Conservation (phyloP, 1,284 basidiomycete species). For the Papiliotrema laurentii region DNA sequence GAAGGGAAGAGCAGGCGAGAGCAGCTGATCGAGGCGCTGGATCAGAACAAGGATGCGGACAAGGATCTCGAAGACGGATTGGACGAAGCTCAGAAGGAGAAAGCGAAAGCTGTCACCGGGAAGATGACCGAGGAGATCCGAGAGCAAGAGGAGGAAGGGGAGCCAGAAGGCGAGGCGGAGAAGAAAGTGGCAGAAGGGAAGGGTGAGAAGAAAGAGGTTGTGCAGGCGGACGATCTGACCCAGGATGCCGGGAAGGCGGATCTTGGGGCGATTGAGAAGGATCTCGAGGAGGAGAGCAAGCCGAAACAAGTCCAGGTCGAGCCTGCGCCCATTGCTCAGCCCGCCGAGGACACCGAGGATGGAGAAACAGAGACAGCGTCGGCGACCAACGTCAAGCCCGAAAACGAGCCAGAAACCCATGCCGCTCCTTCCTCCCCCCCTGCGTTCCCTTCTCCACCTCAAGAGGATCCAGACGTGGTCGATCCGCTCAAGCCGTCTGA, state of each 20-base stretch:
- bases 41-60: conserved; percentile 6
- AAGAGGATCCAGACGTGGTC: conserved; percentile 19
- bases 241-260: not conserved
- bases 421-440: conserved; percentile 6
- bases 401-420: not conserved
- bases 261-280: conserved; percentile 2
- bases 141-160: not conserved
- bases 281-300: not conserved
- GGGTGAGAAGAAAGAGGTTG: conserved; percentile 1
- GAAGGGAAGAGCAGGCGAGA: conserved; percentile 1
- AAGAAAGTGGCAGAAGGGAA: conserved; percentile 1
- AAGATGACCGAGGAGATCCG: not conserved
- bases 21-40: conserved; percentile 4
- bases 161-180: conserved; percentile 1
- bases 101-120: conserved; percentile 1
- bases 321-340: conserved; percentile 32
- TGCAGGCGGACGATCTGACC: not conserved
- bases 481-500: conserved; percentile 8
- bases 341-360: conserved; percentile 3
- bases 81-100: conserved; percentile 3
- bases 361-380: conserved; percentile 7
- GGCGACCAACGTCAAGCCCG: conserved; percentile 3
- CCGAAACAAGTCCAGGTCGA: conserved; percentile 38
- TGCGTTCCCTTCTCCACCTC: conserved; percentile 20
- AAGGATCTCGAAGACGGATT: conserved; percentile 3